Evolutionary conservation across 345 rosid species (phyloP), one percentile per base, ranked within the genome.

Genomic region (Rhodamnia rubescens): DNA sequence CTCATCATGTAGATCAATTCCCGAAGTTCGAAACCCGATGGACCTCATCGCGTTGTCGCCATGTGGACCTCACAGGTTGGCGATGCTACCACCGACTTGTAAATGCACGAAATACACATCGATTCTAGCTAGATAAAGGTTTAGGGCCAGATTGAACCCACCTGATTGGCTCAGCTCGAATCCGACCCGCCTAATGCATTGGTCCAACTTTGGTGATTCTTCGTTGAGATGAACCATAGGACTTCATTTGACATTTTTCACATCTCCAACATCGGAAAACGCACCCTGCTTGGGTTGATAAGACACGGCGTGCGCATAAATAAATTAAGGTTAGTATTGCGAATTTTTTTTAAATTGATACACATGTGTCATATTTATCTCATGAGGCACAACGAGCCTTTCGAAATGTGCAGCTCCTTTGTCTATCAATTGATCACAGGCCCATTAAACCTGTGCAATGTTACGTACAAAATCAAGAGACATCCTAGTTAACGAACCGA

Each of bases 221-320:
- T 27, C 2, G 2, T 7, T 14, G 74, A 61, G 74, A 61, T 29
- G 1, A 29, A 61, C 15, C 74, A 7, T 61, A 29, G 3, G 10
- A 61, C 74, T 61, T 29, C 4, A 14, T 61, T 29, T 61, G 74
- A 61, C 2, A 27, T 14, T 0, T 0, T 36, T 3, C 40, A 29
- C 40, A 15, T n/a, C 16, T 3, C 74, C 36, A 27, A 27, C 32
- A 59, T 0, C 11, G 7, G 3, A 58, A 5, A 58, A 0, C 3
- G 5, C 2, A n/a, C 0, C 29, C 7, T 11, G 50, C 11, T 11
- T 0, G 7, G 61, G 7, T 5, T 56, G n/a, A 56, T 56, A 2
- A 56, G 59, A 24, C 6, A 0, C 0, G 14, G 2, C 0, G 7
- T 26, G 29, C 6, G 0, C n/a, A 26, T 57, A 1, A 47, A 47